Evolutionary conservation across 371 early-diverging fungal species (phyloP), one percentile per base, ranked within the genome.

Genomic region (Mucor saturninus): DNA sequence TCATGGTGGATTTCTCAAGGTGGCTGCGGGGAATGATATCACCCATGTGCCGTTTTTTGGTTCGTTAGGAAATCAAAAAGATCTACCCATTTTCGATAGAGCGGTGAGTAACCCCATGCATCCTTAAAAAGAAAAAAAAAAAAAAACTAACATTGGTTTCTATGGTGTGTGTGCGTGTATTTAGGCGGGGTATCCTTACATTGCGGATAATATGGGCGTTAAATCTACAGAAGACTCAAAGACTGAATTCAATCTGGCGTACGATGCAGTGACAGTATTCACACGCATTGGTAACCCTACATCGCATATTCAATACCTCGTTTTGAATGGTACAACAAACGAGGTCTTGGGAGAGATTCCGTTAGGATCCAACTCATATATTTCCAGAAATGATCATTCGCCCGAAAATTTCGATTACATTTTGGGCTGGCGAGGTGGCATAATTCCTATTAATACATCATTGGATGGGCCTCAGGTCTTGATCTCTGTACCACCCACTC

Each of bases 11-110:
- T 69, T 30, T 31, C 10, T 56, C n/a, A 21, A 31, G 31, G 5
- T 56, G 28, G 58, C 26, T 26, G 50, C 6, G 8, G 48, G 28
- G 7, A 46, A 6, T 30, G 29, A 32, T 52, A 58, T 15, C 5
- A 11, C 72, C 32, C 68, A 71, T 40, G 51, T 86, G 14, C 86
- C 86, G 29, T 86, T 81, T 61, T 70, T 77, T 49, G 86, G 83
- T 51, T 35, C 80, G 15, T 69, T 75, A 56, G 86, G 84, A 2
- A 73, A 79, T 40, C 55, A 77, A 57, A 38, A 50, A 45, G 63
- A 73, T 32, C 65, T 71, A 8, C 66, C 66, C n/a, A 37, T 71
- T 5, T 60, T 66, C 15, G 71, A 71, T 54, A 38, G 30, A 0
- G 28, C 42, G 32, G 56, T 56, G 21, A 21, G 21, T 21, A 21